phyloP scores from a whole-genome alignment of 306 rosid species.

The Dalbergia cultrata region DNA sequence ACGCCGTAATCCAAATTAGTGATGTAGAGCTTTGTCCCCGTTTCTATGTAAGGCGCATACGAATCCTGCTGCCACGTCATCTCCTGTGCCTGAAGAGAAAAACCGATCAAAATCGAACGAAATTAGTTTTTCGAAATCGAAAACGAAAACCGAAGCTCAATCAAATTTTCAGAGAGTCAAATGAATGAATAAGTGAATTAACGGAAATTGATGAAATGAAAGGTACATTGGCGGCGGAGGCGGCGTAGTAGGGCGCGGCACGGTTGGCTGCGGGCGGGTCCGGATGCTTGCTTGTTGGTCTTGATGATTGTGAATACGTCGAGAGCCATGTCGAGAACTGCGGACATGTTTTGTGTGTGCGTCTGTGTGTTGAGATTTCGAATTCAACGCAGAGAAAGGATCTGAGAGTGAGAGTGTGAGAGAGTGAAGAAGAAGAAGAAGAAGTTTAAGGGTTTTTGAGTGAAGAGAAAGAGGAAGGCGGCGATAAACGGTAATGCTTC shows the following conservation, averaged over 20 bases:
- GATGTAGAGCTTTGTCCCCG: constrained; percentile 89
- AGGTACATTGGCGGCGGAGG: constrained; percentile 59
- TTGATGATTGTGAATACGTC: constrained; percentile 90
- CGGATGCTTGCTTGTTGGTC: constrained; percentile 84
- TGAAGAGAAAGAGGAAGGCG: neutral
- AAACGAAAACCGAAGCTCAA: neutral
- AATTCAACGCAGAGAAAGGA: constrained; percentile 11
- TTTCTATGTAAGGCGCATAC: constrained; percentile 77
- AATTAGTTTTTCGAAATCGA: neutral
- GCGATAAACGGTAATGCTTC: neutral
- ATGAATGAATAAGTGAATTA: too few relatives aligned
- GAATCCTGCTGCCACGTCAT: constrained; percentile 87
- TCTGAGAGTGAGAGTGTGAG: neutral
- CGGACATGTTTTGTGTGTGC: constrained; percentile 54
- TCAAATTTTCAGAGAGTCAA: neutral
- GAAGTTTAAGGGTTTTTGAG: constrained; percentile 36
- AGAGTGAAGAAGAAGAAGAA: constrained; percentile 13
- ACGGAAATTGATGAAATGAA: neutral
- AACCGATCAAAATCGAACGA: neutral
- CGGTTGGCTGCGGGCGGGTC: constrained; percentile 56
- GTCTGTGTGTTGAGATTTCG: neutral
- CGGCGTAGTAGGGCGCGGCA: constrained; percentile 57
- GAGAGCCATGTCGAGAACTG: constrained; percentile 79
- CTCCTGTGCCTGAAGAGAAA: constrained; percentile 74
- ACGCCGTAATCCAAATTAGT: constrained; percentile 94